Base-by-base conservation (phyloP, 352 stramenopile genomes). In the Pythium brachiatum region DNA sequence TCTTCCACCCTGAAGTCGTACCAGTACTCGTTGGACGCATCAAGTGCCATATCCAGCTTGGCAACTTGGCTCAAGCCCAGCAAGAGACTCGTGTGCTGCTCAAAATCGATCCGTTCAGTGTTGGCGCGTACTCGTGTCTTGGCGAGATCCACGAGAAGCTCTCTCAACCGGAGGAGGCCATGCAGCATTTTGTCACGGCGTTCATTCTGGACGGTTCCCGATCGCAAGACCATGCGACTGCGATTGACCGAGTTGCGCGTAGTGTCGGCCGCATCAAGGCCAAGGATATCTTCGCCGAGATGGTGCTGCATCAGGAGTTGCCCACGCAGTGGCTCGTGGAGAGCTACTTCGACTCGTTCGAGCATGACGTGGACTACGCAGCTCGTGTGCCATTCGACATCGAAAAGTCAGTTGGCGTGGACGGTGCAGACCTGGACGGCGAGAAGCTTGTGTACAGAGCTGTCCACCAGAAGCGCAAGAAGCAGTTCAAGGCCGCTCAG, bases 261-360 rank as follows among this genome's bases (percentile, higher is more conserved):
- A 39, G 72, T 20, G 84, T 93, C 16, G 86, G 82, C 34, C 76
- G 86, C 41, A 57, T 75, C 31, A 76, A 84, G 29, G 86, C 86
- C 25, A 91, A 89, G 57, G 64, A 75, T 27, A 73, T 88, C 18
- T 95, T 92, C 55, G 73, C 73, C 5, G 70, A 73, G 15, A 92
- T 93, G 81, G 70, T 86, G 36, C 78, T 83, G 63, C 68, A 83
- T 25, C 83, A 90, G 59, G 78, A 89, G n/a, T 69, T 93, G 11
- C 86, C 84, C 29, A 89, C 83, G 13, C 55, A 69, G 18, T 95
- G 84, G 86, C 75, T 95, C 26, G 83, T 92, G 32, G 61, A 89
- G 9, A 95, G 86, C 69, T 95, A 95, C 72, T 93, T 95, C 65
- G 81, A 91, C 44, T 82, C 82, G 31, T 93, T 95, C 34, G 81